Evolutionary conservation across 805 yeast species (phyloP), one percentile per base, ranked within the genome.

Genomic region (Metschnikowia bowlesiae): DNA sequence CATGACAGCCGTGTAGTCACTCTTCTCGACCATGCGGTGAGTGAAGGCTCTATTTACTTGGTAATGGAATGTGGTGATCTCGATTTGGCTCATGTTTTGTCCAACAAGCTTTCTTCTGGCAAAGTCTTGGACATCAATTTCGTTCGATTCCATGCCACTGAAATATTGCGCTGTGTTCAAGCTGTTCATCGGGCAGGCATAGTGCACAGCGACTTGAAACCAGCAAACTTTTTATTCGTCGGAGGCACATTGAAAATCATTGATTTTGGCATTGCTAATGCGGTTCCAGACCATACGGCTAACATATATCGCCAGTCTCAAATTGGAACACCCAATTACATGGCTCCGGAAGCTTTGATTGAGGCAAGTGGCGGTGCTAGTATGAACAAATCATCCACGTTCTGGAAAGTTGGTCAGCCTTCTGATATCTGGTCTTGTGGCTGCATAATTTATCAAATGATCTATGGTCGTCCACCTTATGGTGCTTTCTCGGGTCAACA

Each of bases 391-490:
- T 42, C 59, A 3, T 30, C 54, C 2, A 50, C 52, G 7, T 68
- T 81, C 35, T 70, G 85, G 92, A 87, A 82, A 65, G 96, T 91
- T 9, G 97, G 98, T 1, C 85, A 84, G 60, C 96, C 98, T 0
- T 87, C 97, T 1, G 99, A 94, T 69, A 84, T 94, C 13, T 94
- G 99, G 99, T 90, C 98, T 18, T 87, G 96, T 68, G 99, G 99
- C 0, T 90, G 98, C 65, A 92, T 94, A 3, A 74, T 94, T 0
- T 92, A 90, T 67, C 98, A 94, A 66, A 89, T 94, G 96, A 80
- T 91, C 8, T 95, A 94, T 60, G 97, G 97, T 0, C 78, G 79
- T 53, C 92, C 97, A 1, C 99, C 99, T 1, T 91, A 89, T 70
- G 95, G 89, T 0, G 74, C 76, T 3, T 88, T 80, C 59, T 80